Base-by-base conservation (phyloP, 306 rosid species). In the Acacia melanoxylon region DNA sequence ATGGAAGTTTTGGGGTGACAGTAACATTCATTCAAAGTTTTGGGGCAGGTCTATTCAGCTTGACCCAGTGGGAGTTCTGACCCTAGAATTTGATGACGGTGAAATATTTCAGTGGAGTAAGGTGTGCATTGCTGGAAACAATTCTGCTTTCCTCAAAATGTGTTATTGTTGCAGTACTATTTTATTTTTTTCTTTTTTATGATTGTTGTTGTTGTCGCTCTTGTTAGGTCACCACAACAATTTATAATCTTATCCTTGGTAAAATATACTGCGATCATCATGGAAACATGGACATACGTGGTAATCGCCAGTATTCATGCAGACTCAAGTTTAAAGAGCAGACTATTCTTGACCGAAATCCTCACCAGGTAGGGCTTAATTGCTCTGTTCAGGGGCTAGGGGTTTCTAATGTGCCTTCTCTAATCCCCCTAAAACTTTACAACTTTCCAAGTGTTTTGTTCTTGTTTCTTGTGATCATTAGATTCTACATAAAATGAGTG, bases 21-120 rank as follows among this genome's bases (percentile, higher is more conserved):
- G 98, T 84, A 95, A 95, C 84, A 89, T 95, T 83, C 97, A 90
- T 29, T 85, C 99, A 61, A 95, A 93, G 85, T 95, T 95, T 88
- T 95, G 99, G 96, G 99, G 99, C 35, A 87, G 93, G 75, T 95
- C 99, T 56, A 95, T 95, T 86, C 99, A 95, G 88, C 98, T 95
- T 42, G 98, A 95, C 77, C 99, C 99, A 40, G 94, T 91, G 42
- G 99, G 99, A 82, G 88, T 93, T 88, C 85, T 95, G 19, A 91
- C 89, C 27, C 81, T 95, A 12, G 97, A 93, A 79, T 95, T 95
- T 87, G 99, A 93, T 41, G 99, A 95, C 76, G 99, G 99, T 10
- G 99, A 95, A 92, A 78, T 91, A 83, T 95, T 95, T 81, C 99
- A 93, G 87, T 95, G 99, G 99, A 92, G 94, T 88, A 95, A 95